These are phyloP conservation scores for Penicillium crystallinum DNA, from an alignment of 495 filamentous ascomycete genomes.

Conservation along the genomic window DNA sequence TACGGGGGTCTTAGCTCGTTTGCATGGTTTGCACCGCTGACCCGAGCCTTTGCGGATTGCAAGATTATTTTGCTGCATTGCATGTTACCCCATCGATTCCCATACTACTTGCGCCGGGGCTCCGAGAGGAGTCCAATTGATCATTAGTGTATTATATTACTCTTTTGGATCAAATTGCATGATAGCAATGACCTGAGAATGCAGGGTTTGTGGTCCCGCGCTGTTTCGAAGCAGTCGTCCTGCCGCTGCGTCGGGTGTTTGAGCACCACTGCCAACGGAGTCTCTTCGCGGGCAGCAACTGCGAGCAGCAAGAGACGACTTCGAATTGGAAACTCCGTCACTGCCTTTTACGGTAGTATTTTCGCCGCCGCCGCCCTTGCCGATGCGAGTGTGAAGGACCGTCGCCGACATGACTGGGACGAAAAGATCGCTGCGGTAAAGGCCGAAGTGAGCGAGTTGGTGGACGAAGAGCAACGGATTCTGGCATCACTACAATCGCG, in stretches of 20 bases:
- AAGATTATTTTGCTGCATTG: constrained; percentile 14
- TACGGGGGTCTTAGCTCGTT: constrained; percentile 23
- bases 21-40: constrained; percentile 35
- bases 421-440: constrained; percentile 46
- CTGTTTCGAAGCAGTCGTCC: constrained; percentile 53
- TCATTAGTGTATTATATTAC: background rate
- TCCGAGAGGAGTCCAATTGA: constrained; percentile 19
- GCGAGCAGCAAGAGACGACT: constrained; percentile 48
- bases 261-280: constrained; percentile 45
- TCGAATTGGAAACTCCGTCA: constrained; percentile 58
- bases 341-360: constrained; percentile 65
- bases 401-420: constrained; percentile 60
- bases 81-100: constrained; percentile 8
- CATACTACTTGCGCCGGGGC: constrained; percentile 15
- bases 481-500: constrained; percentile 25
- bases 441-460: constrained; percentile 39
- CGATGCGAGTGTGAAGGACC: constrained; percentile 59
- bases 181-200: constrained; percentile 47
- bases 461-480: constrained; percentile 39
- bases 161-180: background rate
- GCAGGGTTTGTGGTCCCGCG: constrained; percentile 68
- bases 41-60: constrained; percentile 17
- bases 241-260: constrained; percentile 63
- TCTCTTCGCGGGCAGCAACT: constrained; percentile 49
- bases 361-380: constrained; percentile 65